Evolutionary conservation across 2,329 filamentous ascomycete genomes (phyloP), one percentile per base, ranked within the genome.

Genomic region (Cephalotrichum gorgonifer): DNA sequence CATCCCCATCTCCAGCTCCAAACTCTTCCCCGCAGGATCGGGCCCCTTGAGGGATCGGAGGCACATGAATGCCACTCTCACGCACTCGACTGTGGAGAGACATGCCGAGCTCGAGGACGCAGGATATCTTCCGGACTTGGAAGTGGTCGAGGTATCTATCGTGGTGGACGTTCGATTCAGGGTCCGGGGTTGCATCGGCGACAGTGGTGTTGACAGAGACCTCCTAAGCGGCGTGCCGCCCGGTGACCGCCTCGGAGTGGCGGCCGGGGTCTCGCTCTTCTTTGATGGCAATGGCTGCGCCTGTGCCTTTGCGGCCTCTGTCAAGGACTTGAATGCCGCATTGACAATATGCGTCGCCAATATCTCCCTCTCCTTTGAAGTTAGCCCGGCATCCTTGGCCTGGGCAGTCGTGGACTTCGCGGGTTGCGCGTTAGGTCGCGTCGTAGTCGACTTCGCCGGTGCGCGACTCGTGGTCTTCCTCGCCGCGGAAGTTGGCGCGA

Each of bases 321-420:
- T 74, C 3, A 91, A 72, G 9, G 76, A 73, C 58, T 86, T 88
- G 35, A 90, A 70, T 1, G 81, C 74, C 6, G 72, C 70, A 60
- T 90, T 91, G 57, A 88, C 79, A 31, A 88, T 72, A 53, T 88
- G 78, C 0, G 85, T 88, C 12, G 86, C 85, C 31, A 90, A 66
- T 42, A 78, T 71, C 46, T 80, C 81, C 61, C 75, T 79, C 51
- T 88, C 83, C 56, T 75, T 78, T 5, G 70, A 60, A 4, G 74
- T 67, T 27, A 84, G 62, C 43, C 67, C 65, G 46, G 22, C 64
- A 25, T 44, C 27, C 22, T 39, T 42, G 9, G 38, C 41, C 26
- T 27, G 38, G 12, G 31, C 6, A 5, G 41, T 27, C 11, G 22
- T 15, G n/a, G n/a, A n/a, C 41, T 35, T 43, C 15, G 47, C 15